Evolutionary conservation across 352 stramenopile species (phyloP), one percentile per base, ranked within the genome.

Genomic region (Pythium volutum): DNA sequence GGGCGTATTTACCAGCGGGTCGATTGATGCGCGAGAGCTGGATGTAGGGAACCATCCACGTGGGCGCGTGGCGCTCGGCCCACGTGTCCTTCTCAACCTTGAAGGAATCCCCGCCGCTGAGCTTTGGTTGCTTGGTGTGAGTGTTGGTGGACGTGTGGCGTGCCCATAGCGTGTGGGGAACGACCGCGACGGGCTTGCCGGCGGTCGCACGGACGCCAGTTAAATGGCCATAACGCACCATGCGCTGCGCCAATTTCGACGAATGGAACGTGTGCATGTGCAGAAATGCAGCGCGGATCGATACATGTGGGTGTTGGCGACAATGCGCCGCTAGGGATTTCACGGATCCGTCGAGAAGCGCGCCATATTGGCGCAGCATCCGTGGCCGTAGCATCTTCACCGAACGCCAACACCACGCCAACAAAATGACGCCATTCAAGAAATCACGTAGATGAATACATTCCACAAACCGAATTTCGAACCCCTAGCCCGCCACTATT

Each of bases 11-110:
- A 80, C 76, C 77, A 59, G 79, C 79, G 11, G 87, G 87, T 0
- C 87, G 80, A 55, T 96, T 93, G 60, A 96, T 71, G 41, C 87
- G 84, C 23, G 85, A 82, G n/a, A 96, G 67, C 66, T 96, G 83
- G 42, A 96, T 79, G 67, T 96, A 96, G 42, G 87, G 87, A 47
- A 94, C 55, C 80, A 93, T 85, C 79, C 79, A 93, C 45, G 75
- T 45, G 25, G 84, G 84, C 6, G 73, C 77, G 49, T 96, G 73
- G 31, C 74, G 73, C 64, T 96, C 87, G 2, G 84, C 87, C 87
- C 87, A 96, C 62, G 87, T 96, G 45, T 93, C 67, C 56, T 96
- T 93, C 67, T 96, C 83, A 55, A 89, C 74, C 26, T 73, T 68
- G 66, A 91, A 95, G 29, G 57, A 48, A 36, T 79, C 78, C 6